Evolutionary conservation across 169 alveolate genomes (phyloP).

Genomic region (Plasmodium malariae): DNA sequence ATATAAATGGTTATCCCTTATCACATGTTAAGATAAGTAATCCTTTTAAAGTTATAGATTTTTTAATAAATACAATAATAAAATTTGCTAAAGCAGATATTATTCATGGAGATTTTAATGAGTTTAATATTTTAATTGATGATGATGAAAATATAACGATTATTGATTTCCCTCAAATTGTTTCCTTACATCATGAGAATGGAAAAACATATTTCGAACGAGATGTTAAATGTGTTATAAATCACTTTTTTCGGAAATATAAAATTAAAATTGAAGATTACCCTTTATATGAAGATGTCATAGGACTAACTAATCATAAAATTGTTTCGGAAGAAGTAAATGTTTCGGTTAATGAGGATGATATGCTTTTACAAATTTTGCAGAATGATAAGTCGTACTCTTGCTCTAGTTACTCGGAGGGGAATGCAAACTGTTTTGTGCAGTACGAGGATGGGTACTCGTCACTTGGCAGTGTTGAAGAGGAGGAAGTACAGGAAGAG

Average conservation of each 20-base stretch:
- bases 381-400: constrained; percentile 69
- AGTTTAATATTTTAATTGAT: constrained; percentile 95
- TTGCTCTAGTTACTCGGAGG: constrained; percentile 11
- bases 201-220: constrained; percentile 95
- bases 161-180: constrained; percentile 98
- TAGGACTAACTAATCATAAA: constrained; percentile 21
- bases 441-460: constrained; percentile 5
- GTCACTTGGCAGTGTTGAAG: neutral
- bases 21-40: constrained; percentile 88
- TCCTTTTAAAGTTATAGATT: constrained; percentile 1
- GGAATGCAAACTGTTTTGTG: constrained; percentile 21
- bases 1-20: constrained; percentile 95
- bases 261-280: constrained; percentile 91
- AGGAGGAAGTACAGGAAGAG: neutral
- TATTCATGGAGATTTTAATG: constrained; percentile 99
- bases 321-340: constrained; percentile 4
- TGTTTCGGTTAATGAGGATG: constrained; percentile 13
- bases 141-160: constrained; percentile 91
- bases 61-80: constrained; percentile 80
- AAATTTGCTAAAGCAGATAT: constrained; percentile 96
- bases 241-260: constrained; percentile 93
- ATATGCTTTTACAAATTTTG: constrained; percentile 6
- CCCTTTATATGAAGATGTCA: constrained; percentile 86
- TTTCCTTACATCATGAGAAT: constrained; percentile 95
- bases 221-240: constrained; percentile 94